phyloP scores from a whole-genome alignment of 768 basidiomycete species.

The Pisolithus marmoratus region DNA sequence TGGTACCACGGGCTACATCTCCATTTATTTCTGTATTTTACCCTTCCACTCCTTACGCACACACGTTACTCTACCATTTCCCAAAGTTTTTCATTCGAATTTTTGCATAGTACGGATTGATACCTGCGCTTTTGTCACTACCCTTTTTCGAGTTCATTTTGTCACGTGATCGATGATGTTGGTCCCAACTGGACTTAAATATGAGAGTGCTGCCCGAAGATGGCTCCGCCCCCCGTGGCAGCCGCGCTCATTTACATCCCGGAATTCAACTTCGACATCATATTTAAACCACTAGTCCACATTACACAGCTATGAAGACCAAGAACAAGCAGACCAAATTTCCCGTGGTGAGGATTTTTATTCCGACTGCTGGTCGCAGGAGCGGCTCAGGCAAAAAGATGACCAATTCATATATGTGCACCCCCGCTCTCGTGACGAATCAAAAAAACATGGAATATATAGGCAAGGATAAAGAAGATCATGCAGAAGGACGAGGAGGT shows the following conservation, averaged over 20 bases:
- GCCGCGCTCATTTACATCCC: neutral
- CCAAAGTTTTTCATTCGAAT: neutral
- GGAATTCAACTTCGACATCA: neutral
- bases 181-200: neutral
- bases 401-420: conserved; percentile 1
- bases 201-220: neutral
- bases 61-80: too few relatives aligned
- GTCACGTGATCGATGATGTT: neutral
- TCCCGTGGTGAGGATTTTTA: conserved; percentile 64
- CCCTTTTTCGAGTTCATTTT: neutral
- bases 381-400: neutral
- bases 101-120: neutral
- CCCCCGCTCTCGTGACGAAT: neutral
- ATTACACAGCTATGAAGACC: conserved; percentile 58
- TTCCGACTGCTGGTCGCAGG: neutral
- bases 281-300: neutral
- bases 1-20: too few relatives aligned
- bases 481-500: conserved; percentile 99
- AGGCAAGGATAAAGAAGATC: conserved; percentile 98
- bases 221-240: conserved; percentile 1
- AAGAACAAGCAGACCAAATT: conserved; percentile 91
- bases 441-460: neutral
- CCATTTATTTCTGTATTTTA: too few relatives aligned
- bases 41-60: too few relatives aligned
- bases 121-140: too few relatives aligned